Base-by-base conservation (phyloP, 768 basidiomycete species). In the Auricularia heimuer region DNA sequence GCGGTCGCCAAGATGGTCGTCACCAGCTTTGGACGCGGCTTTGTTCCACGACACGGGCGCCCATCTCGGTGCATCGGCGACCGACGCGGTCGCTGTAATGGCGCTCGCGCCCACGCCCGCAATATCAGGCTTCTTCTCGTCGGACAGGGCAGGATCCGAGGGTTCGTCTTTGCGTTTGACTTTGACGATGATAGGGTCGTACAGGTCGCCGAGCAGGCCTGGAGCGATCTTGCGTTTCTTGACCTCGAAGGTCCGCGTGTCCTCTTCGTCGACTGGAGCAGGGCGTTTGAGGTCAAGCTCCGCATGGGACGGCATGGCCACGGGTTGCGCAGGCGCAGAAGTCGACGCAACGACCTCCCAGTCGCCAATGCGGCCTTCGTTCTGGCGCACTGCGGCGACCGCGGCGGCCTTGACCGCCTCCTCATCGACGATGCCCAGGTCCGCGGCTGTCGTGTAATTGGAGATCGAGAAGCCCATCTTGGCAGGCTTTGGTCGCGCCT, bases 391-490 rank as follows among this genome's bases (percentile, higher is more conserved):
- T 63, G 86, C 83, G 2, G 81, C 78, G 70, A 88, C 87, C 0
- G 82, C 84, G n/a, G 79, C 78, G 35, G 82, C 70, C 63, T 82
- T 77, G 65, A 89, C 90, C 7, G 79, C 85, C 66, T 92, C 90
- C 1, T 88, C 88, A 70, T 96, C 94, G 10, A 70, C 78, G 70
- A 84, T 88, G 1, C 95, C 95, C 1, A 98, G 81, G 1, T 87
- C 90, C 61, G 83, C 87, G 0, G 96, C 88, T 0, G 93, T 94
- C 11, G 92, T 86, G 74, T 98, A 99, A 73, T 96, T 89, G 0
- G 88, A 81, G 66, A 83, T 86, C 70, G 72, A 65, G 76, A 58
- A 14, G 24, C 36, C 60, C n/a, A 82, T 83, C 69, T 87, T 85
- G 1, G 85, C 79, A 11, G 85, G 80, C 71, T 83, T 87, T 3